Conservation (phyloP, 495 filamentous ascomycete genomes). For the Thermothielavioides terrestris region DNA sequence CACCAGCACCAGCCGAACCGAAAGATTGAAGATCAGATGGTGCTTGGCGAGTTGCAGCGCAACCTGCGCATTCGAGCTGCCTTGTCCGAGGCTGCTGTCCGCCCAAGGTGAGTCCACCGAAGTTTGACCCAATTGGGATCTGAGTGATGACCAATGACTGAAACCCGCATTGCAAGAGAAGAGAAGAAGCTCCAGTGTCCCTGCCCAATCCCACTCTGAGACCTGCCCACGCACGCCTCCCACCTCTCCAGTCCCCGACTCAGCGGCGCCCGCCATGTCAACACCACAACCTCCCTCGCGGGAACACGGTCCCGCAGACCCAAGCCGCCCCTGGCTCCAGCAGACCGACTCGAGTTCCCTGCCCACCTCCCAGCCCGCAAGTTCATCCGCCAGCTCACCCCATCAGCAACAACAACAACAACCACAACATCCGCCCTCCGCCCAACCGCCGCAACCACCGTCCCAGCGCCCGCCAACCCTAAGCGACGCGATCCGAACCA, state of each 20-base stretch:
- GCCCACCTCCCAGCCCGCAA: neutral
- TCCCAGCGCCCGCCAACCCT: slow-evolving; percentile 27
- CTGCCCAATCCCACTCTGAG: neutral
- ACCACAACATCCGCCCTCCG: neutral
- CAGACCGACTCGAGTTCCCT: neutral
- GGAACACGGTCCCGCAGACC: slow-evolving; percentile 4
- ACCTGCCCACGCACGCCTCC: neutral
- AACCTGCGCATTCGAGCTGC: no score
- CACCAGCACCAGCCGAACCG: no score
- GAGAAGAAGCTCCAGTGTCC: neutral
- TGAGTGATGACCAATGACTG: no score
- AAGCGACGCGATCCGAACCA: slow-evolving; percentile 54
- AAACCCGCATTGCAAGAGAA: no score
- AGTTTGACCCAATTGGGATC: no score
- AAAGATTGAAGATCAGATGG: no score
- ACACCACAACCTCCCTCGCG: slow-evolving; percentile 4
- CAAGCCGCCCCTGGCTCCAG: slow-evolving; percentile 8
- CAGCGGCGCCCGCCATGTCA: slow-evolving; percentile 2
- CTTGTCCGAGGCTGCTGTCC: no score
- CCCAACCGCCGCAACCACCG: slow-evolving; percentile 4
- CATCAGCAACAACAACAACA: neutral
- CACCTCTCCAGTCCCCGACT: neutral
- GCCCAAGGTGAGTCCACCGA: no score
- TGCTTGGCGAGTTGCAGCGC: no score
- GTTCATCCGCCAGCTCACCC: neutral